A percentile compares a stretch with the other conserved stretches of the same genome.
Evolutionary conservation across 306 rosid genomes (phyloP).

Genomic region (Pachyrhizus erosus): DNA sequence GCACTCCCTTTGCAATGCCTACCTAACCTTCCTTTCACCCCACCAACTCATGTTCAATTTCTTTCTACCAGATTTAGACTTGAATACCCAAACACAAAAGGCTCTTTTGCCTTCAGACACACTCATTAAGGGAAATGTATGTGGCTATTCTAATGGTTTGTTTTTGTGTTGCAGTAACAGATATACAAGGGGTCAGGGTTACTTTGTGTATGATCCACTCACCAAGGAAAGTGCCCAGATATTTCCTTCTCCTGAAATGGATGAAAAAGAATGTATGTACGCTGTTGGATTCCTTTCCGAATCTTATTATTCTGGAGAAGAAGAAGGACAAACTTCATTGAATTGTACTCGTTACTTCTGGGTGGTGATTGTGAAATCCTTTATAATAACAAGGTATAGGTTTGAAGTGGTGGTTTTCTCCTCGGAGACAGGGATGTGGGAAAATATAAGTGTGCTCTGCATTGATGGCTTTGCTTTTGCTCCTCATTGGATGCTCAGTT

Average conservation of each 20-base stretch:
- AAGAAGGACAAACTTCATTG: too few relatives aligned
- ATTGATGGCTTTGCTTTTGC: constrained; percentile 30
- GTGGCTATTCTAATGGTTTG: constrained; percentile 35
- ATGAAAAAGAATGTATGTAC: background rate
- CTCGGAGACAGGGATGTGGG: constrained; percentile 24
- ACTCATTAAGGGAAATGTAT: background rate
- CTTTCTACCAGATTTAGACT: background rate
- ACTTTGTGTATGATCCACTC: background rate
- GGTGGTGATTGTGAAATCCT: constrained; percentile 21
- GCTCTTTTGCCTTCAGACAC: background rate
- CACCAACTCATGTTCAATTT: constrained; percentile 20
- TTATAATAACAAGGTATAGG: background rate
- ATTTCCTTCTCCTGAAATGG: background rate
- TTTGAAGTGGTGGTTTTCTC: background rate
- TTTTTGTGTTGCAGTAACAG: constrained; percentile 31
- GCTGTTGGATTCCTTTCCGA: constrained; percentile 31
- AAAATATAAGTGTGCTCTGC: background rate
- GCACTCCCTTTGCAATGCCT: background rate
- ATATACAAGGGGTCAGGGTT: constrained; percentile 34
- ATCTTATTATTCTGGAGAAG: background rate
- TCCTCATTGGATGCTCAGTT: constrained; percentile 40
- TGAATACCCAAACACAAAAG: background rate
- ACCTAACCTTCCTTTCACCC: constrained; percentile 26
- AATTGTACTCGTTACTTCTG: background rate
- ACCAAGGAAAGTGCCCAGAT: background rate